Percentiles rank a stretch among this genome's conserved stretches.
These are phyloP conservation scores for Pelargonium nanum DNA, from an alignment of 345 rosid species.

Conservation along the genomic window DNA sequence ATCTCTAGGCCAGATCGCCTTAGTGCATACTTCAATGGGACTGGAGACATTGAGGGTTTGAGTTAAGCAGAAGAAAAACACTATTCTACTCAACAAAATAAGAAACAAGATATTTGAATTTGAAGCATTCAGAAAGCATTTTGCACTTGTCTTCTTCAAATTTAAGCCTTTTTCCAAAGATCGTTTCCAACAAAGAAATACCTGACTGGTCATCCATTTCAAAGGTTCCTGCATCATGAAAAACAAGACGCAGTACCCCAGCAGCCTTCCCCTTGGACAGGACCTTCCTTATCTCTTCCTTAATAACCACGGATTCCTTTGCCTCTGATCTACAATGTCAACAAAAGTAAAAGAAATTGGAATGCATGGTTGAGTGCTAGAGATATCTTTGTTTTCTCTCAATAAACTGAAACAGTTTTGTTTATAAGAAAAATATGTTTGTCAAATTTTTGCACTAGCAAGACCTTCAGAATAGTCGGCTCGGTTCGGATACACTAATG, in stretches of 20 bases:
- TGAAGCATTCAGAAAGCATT: background rate
- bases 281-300: constrained; percentile 53
- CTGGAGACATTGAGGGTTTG: background rate
- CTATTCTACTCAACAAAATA: background rate
- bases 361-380: background rate
- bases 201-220: constrained; percentile 50
- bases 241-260: constrained; percentile 88
- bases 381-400: too few relatives aligned
- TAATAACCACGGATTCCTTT: constrained; percentile 23
- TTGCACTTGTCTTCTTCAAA: constrained; percentile 1
- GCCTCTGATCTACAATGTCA: constrained; percentile 25
- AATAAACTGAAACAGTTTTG: too few relatives aligned
- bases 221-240: constrained; percentile 97
- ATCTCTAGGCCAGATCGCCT: background rate
- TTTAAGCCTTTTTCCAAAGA: background rate
- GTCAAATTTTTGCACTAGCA: too few relatives aligned
- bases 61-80: background rate
- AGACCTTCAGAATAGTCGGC: too few relatives aligned
- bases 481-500: too few relatives aligned
- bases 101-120: background rate
- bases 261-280: constrained; percentile 85
- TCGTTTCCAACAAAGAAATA: constrained; percentile 9
- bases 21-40: background rate
- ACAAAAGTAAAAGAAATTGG: constrained; percentile 4
- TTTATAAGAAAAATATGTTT: too few relatives aligned